Conservation (phyloP, 1,139 yeast genomes). For the Blastobotrys raffinosifermentans region DNA sequence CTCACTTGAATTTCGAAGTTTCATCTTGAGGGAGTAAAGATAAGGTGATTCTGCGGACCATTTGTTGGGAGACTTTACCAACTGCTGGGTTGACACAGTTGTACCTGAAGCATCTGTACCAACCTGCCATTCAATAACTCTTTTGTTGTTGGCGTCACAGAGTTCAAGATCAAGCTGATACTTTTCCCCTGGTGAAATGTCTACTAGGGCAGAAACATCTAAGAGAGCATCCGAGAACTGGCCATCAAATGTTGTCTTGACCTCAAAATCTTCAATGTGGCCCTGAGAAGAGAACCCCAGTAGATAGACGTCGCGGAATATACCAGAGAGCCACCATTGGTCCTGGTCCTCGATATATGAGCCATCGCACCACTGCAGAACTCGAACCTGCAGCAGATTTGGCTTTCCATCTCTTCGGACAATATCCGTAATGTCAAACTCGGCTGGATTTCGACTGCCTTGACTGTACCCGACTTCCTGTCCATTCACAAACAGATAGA, state of each 20-base stretch:
- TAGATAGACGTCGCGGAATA: slow-evolving; percentile 24
- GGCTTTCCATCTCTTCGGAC: slow-evolving; percentile 6
- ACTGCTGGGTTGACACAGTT: background rate
- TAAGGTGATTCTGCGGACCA: slow-evolving; percentile 36
- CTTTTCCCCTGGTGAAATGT: background rate
- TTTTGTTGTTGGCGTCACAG: too few relatives aligned
- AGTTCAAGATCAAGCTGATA: too few relatives aligned
- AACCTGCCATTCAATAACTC: slow-evolving; percentile 3
- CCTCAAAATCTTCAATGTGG: slow-evolving; percentile 21
- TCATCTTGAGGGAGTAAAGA: slow-evolving; percentile 25
- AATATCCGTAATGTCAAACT: slow-evolving; percentile 27
- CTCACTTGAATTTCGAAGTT: background rate
- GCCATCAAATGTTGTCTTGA: slow-evolving; percentile 14
- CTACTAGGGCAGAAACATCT: slow-evolving; percentile 4
- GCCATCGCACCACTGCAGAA: slow-evolving; percentile 34
- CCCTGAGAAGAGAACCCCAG: slow-evolving; percentile 18
- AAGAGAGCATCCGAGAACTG: slow-evolving; percentile 11
- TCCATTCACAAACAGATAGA: slow-evolving; percentile 32
- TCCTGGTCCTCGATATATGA: slow-evolving; percentile 37
- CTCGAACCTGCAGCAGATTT: slow-evolving; percentile 26
- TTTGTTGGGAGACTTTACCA: slow-evolving; percentile 8
- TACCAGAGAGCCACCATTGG: slow-evolving; percentile 36
- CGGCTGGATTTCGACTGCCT: slow-evolving; percentile 34
- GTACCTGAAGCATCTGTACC: background rate
- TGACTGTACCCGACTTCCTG: slow-evolving; percentile 30